Evolutionary conservation across 768 basidiomycete genomes (phyloP), one percentile per base, ranked within the genome.

Genomic region (Rhizopogon sp.): DNA sequence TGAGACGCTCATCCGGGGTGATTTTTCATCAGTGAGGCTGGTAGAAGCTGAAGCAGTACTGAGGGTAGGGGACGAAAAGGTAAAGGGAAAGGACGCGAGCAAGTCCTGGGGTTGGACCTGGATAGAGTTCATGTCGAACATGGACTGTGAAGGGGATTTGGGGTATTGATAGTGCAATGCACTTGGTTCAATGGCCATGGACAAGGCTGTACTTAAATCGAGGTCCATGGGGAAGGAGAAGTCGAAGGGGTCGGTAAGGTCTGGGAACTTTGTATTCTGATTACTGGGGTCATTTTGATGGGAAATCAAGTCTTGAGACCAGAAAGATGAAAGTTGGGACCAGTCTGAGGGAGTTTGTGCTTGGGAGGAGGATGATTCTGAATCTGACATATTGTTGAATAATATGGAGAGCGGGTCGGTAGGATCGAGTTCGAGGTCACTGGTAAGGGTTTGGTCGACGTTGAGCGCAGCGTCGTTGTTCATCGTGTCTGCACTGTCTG

Each of bases 111-210:
- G 68, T 1, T 68, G 67, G 43, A 70, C 40, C 17, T 63, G 69
- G 17, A 57, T 45, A 4, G 43, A 6, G 17, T 58, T 46, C 5
- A 44, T 1, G 13, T 61, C 50, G 49, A 72, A 70, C 50, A 60
- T 71, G 56, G 4, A 53, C 43, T 39, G 55, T 11, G 25, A 29
- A 3, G 46, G 59, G n/a, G 49, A 50, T 8, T 33, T 46, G 54
- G 16, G 66, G 52, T 78, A 45, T 3, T 25, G 9, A 16, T 67
- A 82, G 62, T 88, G 85, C 11, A 88, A 70, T 6, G 79, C 73
- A 60, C 74, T 83, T 31, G 88, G 87, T 56, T 90, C 84, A 52
- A 90, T 77, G 1, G 79, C 78, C 60, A 83, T 77, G 17, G 79
- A 70, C 33, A 70, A 39, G 17, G 64, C 58, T 1, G 64, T 57